Percentiles rank a stretch among this genome's conserved stretches.
Conservation (phyloP, 2,329 filamentous ascomycete genomes). For the Neofusicoccum umdonicola region DNA sequence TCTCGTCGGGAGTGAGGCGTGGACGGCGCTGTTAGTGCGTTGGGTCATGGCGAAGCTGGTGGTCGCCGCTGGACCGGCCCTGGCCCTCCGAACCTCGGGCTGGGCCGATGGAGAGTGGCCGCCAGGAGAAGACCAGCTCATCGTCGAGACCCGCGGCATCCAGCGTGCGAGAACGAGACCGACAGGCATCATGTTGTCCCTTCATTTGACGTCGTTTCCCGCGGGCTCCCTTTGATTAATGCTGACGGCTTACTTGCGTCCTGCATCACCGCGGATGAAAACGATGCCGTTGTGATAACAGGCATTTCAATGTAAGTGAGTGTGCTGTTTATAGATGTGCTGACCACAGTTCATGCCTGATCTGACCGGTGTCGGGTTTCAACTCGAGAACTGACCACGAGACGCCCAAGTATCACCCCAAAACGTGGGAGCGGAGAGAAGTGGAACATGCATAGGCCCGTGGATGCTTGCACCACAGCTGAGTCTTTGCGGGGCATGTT, state of each 20-base stretch:
- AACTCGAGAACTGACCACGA: background rate
- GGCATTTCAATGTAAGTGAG: background rate
- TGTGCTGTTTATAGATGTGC: background rate
- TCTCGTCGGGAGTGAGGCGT: conserved; percentile 3
- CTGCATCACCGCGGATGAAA: background rate
- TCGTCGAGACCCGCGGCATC: background rate
- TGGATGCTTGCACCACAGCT: background rate
- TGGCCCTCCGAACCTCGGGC: background rate
- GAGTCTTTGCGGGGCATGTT: background rate
- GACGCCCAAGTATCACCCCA: background rate
- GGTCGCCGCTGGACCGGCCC: background rate
- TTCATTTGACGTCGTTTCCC: background rate
- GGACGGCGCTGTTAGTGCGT: background rate
- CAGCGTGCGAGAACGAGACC: background rate
- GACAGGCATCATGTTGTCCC: background rate
- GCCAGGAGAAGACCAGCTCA: background rate
- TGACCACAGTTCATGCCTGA: conserved; percentile 4
- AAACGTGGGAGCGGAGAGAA: background rate
- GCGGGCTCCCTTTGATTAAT: background rate
- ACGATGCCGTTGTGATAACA: background rate
- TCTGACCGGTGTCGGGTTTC: background rate
- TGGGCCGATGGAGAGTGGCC: background rate
- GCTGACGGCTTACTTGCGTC: conserved; percentile 1
- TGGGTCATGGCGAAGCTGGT: background rate
- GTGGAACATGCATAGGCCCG: background rate